Evolutionary conservation across 805 yeast genomes (phyloP).

Genomic region (Saturnispora hagleri): DNA sequence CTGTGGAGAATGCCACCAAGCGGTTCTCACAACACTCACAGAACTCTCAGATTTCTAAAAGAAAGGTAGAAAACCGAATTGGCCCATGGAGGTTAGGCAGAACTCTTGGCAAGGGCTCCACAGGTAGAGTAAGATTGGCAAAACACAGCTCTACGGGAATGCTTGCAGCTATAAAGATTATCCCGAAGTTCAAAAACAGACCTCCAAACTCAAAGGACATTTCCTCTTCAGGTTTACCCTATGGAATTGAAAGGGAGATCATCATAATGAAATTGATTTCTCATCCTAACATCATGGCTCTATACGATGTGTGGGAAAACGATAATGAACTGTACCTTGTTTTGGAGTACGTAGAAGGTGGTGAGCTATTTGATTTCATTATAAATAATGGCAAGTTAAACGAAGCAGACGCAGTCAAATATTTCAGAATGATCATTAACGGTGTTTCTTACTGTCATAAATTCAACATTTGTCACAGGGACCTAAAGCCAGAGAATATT

Average conservation of each 20-base stretch:
- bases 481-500: slow-evolving; percentile 73
- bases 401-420: slow-evolving; percentile 66
- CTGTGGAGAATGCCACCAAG: slow-evolving; percentile 30
- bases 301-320: slow-evolving; percentile 98
- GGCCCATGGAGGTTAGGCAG: slow-evolving; percentile 83
- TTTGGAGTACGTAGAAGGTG: slow-evolving; percentile 81
- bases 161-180: slow-evolving; percentile 76
- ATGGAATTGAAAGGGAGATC: slow-evolving; percentile 95
- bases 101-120: slow-evolving; percentile 74
- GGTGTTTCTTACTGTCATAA: slow-evolving; percentile 80
- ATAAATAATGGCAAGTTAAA: slow-evolving; percentile 63
- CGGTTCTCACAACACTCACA: slow-evolving; percentile 35
- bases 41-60: slow-evolving; percentile 22
- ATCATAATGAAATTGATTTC: slow-evolving; percentile 93
- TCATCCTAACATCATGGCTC: slow-evolving; percentile 86
- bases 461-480: slow-evolving; percentile 73
- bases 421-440: slow-evolving; percentile 66
- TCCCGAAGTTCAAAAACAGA: slow-evolving; percentile 39
- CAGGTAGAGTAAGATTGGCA: slow-evolving; percentile 71
- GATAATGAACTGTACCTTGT: slow-evolving; percentile 77
- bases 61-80: slow-evolving; percentile 35
- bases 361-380: slow-evolving; percentile 69
- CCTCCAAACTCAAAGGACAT: slow-evolving; percentile 19
- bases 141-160: slow-evolving; percentile 62
- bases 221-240: slow-evolving; percentile 55